Evolutionary conservation across 257 asterid genomes (phyloP), one percentile per base, ranked within the genome.

Genomic region (Ilex asprella): DNA sequence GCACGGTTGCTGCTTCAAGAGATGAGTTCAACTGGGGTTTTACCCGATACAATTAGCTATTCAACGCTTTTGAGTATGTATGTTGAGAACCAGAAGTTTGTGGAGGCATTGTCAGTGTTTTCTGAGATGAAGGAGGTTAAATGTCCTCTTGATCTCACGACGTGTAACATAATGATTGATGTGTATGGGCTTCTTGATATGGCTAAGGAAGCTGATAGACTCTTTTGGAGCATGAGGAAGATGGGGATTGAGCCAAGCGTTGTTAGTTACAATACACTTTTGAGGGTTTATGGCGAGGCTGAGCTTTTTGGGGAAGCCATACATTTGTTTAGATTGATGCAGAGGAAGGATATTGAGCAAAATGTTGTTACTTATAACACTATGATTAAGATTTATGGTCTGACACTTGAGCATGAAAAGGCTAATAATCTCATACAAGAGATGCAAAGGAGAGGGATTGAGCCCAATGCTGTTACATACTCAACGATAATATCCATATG

Each of bases 301-400:
- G 94, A 87, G 82, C 94, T 92, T 12, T 89, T 86, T 14, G 97
- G 99, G 49, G 99, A 92, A 78, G 97, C 96, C 11, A 86, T 92
- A 74, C 97, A 92, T 78, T 67, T 92, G 72, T 92, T 92, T 71
- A 70, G 99, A 57, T 72, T 92, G 86, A 93, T 93, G 99, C 96
- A 93, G 80, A 85, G 95, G 74, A 93, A 93, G 81, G 77, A 58
- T 56, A 85, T 93, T 29, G 83, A 69, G 54, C 99, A 93, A 61
- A 93, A 93, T 31, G 97, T 85, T 15, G 95, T 93, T n/a, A 93
- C 97, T 0, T 93, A 89, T 60, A 93, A 93, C 79, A 86, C 97
- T 1, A 93, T 93, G 97, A 87, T 93, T 27, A 85, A 81, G 86
- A 85, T 89, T 3, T 89, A 89, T 44, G 99, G 99, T 13, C 89